phyloP scores from a whole-genome alignment of 805 yeast genomes.

The Barnettozyma botsteinii region DNA sequence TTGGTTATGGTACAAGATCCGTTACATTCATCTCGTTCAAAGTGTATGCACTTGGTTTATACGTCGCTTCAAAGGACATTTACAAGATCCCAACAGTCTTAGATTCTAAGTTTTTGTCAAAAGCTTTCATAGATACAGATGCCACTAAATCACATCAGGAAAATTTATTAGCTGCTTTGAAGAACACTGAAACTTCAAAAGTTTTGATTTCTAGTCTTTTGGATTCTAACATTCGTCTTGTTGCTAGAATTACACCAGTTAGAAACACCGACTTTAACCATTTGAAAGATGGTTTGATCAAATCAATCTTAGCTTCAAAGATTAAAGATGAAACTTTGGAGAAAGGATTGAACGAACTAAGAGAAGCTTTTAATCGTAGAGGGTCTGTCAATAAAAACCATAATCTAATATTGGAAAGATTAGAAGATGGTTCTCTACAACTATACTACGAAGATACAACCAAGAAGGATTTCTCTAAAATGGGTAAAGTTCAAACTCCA shows the following conservation, averaged over 20 bases:
- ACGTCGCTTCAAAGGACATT: slow-evolving; percentile 59
- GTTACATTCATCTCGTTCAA: slow-evolving; percentile 79
- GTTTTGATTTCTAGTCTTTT: slow-evolving; percentile 32
- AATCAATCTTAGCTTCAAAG: slow-evolving; percentile 67
- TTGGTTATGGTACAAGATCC: slow-evolving; percentile 78
- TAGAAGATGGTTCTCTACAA: slow-evolving; percentile 40
- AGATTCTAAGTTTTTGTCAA: slow-evolving; percentile 36
- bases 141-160: slow-evolving; percentile 27
- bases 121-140: slow-evolving; percentile 28
- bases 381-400: slow-evolving; percentile 76
- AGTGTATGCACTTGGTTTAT: slow-evolving; percentile 84
- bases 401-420: slow-evolving; percentile 52
- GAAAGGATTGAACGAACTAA: slow-evolving; percentile 64
- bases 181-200: slow-evolving; percentile 40
- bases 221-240: slow-evolving; percentile 52
- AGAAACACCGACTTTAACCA: slow-evolving; percentile 91
- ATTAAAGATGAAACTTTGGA: slow-evolving; percentile 40
- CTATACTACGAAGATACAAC: slow-evolving; percentile 38
- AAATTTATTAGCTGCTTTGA: slow-evolving; percentile 38
- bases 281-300: slow-evolving; percentile 80
- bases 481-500: slow-evolving; percentile 64
- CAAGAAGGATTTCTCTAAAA: slow-evolving; percentile 27
- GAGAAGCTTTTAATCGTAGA: slow-evolving; percentile 53
- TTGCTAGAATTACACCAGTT: slow-evolving; percentile 76
- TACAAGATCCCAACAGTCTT: slow-evolving; percentile 35